Evolutionary conservation across 2,329 filamentous ascomycete species (phyloP).

Genomic region (Aspergillus ochraceus): DNA sequence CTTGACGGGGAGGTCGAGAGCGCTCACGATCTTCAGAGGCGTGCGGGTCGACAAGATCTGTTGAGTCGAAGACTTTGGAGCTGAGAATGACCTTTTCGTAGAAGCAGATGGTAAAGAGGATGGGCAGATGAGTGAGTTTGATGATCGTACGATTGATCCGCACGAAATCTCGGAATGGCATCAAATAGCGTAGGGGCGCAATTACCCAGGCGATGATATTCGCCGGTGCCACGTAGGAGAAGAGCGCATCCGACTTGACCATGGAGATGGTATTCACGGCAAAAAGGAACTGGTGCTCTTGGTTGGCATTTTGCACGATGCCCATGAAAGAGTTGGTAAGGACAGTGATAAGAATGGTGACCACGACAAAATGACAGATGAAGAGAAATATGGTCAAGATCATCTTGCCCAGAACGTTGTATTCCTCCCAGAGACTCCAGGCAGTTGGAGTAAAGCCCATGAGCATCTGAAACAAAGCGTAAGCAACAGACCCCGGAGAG

Average conservation of each 20-base stretch:
- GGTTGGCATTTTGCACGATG: slow-evolving; percentile 87
- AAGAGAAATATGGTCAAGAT: slow-evolving; percentile 82
- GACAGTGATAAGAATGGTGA: slow-evolving; percentile 94
- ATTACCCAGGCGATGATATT: slow-evolving; percentile 91
- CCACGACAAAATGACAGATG: slow-evolving; percentile 91
- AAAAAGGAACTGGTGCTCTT: slow-evolving; percentile 90
- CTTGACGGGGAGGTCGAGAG: slow-evolving; percentile 59
- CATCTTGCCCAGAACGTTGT: slow-evolving; percentile 74
- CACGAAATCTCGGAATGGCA: slow-evolving; percentile 80
- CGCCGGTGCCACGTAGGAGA: slow-evolving; percentile 87
- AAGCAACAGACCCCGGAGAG: slow-evolving; percentile 74
- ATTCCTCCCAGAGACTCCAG: slow-evolving; percentile 83
- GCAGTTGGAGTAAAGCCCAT: slow-evolving; percentile 96
- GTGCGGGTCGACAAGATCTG: slow-evolving; percentile 77
- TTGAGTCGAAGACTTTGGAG: slow-evolving; percentile 74
- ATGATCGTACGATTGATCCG: slow-evolving; percentile 86
- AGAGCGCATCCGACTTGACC: slow-evolving; percentile 96
- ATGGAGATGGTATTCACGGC: slow-evolving; percentile 96
- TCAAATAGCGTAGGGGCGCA: slow-evolving; percentile 75
- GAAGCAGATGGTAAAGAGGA: slow-evolving; percentile 80
- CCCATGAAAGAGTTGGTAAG: slow-evolving; percentile 95
- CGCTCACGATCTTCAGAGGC: slow-evolving; percentile 53
- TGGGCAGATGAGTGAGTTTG: slow-evolving; percentile 84
- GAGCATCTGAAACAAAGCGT: slow-evolving; percentile 86
- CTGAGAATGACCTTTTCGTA: slow-evolving; percentile 83